Evolutionary conservation across 2,329 filamentous ascomycete species (phyloP).

Genomic region (Cladophialophora exuberans): DNA sequence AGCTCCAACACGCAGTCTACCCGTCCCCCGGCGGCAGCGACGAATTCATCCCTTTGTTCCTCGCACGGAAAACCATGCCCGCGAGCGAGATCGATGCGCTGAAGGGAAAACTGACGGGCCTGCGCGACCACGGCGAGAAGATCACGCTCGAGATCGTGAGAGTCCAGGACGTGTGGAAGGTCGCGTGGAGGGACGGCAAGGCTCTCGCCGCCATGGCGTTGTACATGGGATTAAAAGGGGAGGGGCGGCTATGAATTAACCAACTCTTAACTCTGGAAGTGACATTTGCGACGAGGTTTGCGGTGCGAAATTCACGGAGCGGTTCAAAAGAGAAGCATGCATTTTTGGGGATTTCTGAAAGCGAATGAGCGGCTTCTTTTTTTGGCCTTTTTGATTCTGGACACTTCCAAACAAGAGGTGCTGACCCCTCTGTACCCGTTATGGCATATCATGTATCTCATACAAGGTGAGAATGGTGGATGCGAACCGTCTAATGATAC

Average conservation of each 20-base stretch:
- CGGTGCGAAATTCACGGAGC: too few species aligned
- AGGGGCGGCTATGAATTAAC: conserved; percentile 25
- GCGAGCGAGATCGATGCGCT: conserved; percentile 52
- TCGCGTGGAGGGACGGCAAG: conserved; percentile 60
- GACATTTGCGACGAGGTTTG: too few species aligned
- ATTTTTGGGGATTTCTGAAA: too few species aligned
- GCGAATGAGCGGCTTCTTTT: neutral
- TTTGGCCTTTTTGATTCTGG: neutral
- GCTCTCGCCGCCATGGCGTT: conserved; percentile 58
- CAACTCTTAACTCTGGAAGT: too few species aligned
- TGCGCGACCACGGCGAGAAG: conserved; percentile 58
- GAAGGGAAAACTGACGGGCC: conserved; percentile 57
- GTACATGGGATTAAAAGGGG: conserved; percentile 42
- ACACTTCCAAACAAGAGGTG: neutral
- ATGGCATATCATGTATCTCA: neutral
- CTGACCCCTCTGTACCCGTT: neutral
- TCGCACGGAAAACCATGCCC: conserved; percentile 58
- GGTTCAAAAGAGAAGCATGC: too few species aligned
- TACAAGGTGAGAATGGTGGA: neutral
- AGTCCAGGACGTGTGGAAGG: conserved; percentile 57
- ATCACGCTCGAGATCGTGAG: conserved; percentile 61
- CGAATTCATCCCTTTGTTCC: conserved; percentile 61
- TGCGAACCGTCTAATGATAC: neutral
- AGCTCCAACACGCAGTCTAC: conserved; percentile 55
- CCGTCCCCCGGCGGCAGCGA: conserved; percentile 60